These are phyloP conservation scores for Colletotrichum kahawae DNA, from an alignment of 2,329 filamentous ascomycete species.

Conservation along the genomic window DNA sequence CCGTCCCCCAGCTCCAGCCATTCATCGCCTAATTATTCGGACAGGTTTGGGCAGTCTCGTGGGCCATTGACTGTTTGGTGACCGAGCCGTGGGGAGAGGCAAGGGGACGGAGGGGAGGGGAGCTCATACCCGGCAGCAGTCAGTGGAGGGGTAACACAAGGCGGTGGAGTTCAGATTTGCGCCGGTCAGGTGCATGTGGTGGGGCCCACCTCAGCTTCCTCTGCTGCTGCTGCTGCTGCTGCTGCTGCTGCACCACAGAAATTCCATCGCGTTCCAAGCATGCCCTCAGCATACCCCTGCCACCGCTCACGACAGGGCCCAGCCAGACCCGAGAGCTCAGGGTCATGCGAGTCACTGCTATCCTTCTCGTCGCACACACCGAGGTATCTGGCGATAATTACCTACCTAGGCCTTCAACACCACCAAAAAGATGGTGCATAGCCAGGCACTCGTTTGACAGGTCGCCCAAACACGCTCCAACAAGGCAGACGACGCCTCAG, in stretches of 20 bases:
- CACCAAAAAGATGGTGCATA: background rate
- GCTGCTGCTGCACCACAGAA: background rate
- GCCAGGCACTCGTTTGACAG: background rate
- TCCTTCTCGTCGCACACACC: background rate
- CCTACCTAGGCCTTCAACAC: background rate
- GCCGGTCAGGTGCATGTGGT: slow-evolving; percentile 1
- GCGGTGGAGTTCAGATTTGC: background rate
- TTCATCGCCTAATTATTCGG: background rate
- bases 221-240: background rate
- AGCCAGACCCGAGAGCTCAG: background rate
- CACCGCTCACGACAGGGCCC: background rate
- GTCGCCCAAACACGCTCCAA: background rate
- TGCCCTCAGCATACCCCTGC: background rate
- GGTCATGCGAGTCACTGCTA: background rate
- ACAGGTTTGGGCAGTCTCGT: background rate
- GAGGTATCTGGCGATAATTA: background rate
- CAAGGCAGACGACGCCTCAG: background rate
- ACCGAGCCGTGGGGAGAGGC: slow-evolving; percentile 15
- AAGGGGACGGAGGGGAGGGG: background rate
- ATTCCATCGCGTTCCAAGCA: background rate
- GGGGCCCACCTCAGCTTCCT: background rate
- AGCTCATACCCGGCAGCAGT: background rate
- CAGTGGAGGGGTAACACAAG: background rate
- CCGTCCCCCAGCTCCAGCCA: background rate
- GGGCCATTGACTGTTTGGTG: slow-evolving; percentile 11